Base-by-base conservation (phyloP, 495 filamentous ascomycete species). In the Talaromyces trachyspermus region DNA sequence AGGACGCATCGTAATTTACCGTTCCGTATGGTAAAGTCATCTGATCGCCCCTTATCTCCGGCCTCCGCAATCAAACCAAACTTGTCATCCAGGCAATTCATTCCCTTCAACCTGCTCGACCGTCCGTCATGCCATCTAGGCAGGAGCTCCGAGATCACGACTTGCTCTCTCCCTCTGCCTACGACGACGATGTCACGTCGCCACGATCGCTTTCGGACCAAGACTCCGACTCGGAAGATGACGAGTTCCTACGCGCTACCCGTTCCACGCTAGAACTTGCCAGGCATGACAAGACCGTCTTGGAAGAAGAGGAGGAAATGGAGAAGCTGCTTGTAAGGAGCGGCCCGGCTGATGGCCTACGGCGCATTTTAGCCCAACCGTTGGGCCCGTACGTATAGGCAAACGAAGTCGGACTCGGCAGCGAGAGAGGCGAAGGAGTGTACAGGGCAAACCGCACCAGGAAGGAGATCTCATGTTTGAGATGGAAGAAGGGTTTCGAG, bases 301-400 rank as follows among this genome's bases (percentile, higher is more conserved):
- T 95, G 49, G 76, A 85, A 35, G 87, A 92, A 51, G 90, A 97
- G 67, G 89, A 95, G 48, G 89, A 96, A 58, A 70, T 84, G 38
- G 90, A 94, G 56, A 79, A 84, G 50, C 62, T 95, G 35, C 71
- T 96, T 29, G 66, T 78, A 29, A 61, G 64, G 27, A 67, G 72
- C 42, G 74, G 78, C 18, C 64, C 66, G 14, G 57, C 69, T 1
- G 63, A 75, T 33, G 72, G 79, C n/a, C 52, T 77, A 6, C 64
- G 70, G 39, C 61, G 67, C 15, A 66, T 77, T 75, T 77, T 52
- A 70, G 65, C 20, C 59, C 65, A 11, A 63, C 49, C 32, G 58
- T 59, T 18, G 55, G 60, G 20, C 62, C 55, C 9, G 73, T 76
- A n/a, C 70, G 60, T 56, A 73, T 77, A 15, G 84, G 83, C 43